These are phyloP conservation scores for Phytophthora boehmeriae DNA, from an alignment of 352 stramenopile genomes.

Conservation along the genomic window DNA sequence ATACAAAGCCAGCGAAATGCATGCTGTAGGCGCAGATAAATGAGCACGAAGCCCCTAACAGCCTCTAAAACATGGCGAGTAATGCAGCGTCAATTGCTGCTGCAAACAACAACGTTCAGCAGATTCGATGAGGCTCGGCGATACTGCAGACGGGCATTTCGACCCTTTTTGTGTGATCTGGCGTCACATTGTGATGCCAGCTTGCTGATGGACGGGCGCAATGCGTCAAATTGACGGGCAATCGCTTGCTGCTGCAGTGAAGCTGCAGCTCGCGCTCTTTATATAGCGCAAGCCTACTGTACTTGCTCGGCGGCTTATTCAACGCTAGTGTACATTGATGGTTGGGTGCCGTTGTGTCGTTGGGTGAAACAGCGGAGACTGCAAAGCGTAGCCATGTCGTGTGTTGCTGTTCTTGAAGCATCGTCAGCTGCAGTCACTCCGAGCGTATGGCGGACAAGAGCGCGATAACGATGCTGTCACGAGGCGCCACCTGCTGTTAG, in stretches of 20 bases:
- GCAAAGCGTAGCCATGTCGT: background rate
- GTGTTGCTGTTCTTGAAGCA: background rate
- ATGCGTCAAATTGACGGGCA: too few relatives aligned
- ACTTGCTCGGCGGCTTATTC: too few relatives aligned
- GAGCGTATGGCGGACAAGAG: background rate
- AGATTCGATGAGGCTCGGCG: background rate
- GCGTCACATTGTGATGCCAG: too few relatives aligned
- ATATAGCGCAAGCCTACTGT: too few relatives aligned
- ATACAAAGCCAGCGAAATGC: background rate
- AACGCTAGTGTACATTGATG: background rate
- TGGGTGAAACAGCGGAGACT: background rate
- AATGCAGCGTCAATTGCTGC: too few relatives aligned
- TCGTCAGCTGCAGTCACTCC: background rate
- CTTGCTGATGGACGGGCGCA: too few relatives aligned
- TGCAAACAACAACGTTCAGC: too few relatives aligned
- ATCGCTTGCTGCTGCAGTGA: too few relatives aligned
- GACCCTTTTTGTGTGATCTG: too few relatives aligned
- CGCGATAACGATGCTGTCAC: background rate
- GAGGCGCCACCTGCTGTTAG: constrained; percentile 1
- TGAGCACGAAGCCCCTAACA: background rate
- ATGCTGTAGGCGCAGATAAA: background rate
- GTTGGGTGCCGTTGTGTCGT: background rate
- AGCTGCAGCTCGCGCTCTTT: too few relatives aligned
- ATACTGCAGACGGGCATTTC: too few relatives aligned
- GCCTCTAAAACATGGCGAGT: too few relatives aligned